phyloP scores from a whole-genome alignment of 352 stramenopile genomes.

The Globisporangium nunn region DNA sequence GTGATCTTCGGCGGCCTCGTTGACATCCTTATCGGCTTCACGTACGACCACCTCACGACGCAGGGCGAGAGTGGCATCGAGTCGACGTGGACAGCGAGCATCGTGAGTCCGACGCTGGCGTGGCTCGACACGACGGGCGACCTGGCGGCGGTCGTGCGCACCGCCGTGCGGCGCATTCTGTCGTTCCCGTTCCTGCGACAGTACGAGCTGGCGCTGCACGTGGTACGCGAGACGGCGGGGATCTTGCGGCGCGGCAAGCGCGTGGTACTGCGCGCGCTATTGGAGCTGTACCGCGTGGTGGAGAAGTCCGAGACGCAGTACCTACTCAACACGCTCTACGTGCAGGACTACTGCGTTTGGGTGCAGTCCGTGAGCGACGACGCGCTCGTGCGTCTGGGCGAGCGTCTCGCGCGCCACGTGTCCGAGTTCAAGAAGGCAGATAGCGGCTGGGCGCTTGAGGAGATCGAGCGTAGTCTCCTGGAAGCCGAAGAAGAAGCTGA shows the following conservation, averaged over 20 bases:
- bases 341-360: conserved; percentile 92
- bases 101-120: conserved; percentile 89
- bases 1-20: conserved; percentile 79
- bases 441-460: conserved; percentile 70
- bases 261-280: conserved; percentile 83
- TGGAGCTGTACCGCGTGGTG: conserved; percentile 89
- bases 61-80: conserved; percentile 94
- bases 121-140: conserved; percentile 89
- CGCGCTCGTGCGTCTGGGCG: conserved; percentile 26
- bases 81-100: conserved; percentile 95
- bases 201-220: conserved; percentile 78
- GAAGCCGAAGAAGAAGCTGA: conserved; percentile 23
- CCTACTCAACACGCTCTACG: conserved; percentile 93
- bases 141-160: conserved; percentile 53
- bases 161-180: conserved; percentile 85
- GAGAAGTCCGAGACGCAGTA: conserved; percentile 96
- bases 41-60: conserved; percentile 94
- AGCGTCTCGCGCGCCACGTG: conserved; percentile 23
- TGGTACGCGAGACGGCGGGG: conserved; percentile 73
- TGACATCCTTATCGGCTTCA: conserved; percentile 94
- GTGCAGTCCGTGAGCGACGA: conserved; percentile 64
- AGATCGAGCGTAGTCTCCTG: conserved; percentile 59
- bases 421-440: conserved; percentile 50
- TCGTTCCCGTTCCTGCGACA: conserved; percentile 95
- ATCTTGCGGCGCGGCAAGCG: conserved; percentile 87